Evolutionary conservation across 805 yeast species (phyloP), one percentile per base, ranked within the genome.

Genomic region (Dipodascopsis tothii): DNA sequence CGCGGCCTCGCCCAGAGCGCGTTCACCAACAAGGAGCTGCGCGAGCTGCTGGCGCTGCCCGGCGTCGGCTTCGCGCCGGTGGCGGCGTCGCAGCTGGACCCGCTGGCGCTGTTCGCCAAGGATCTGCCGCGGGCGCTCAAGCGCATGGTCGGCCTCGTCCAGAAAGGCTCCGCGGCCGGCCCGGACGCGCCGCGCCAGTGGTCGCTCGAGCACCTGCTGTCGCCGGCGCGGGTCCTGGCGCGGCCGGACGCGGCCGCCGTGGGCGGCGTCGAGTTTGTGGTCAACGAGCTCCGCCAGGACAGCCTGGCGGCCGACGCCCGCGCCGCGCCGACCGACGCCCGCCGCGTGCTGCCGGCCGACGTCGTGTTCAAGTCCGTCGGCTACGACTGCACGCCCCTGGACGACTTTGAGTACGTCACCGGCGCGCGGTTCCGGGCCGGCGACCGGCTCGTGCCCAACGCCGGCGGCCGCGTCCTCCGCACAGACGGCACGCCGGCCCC

Each of bases 11-110:
- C 80, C 36, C 88, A 87, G 39, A 78, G 92, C 35, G 92, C 95
- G 21, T 92, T 88, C 61, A 82, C 96, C 2, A 90, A 84, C 54
- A 90, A 87, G 60, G 98, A 92, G 62, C 71, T 90, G 20, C 72
- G 96, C 58, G 97, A 92, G 59, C 65, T 90, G 30, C 67, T 88
- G 58, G 82, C 79, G 41, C 62, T 86, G 43, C 65, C 66, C 33
- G 78, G 78, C 0, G 68, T 69, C 16, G 63, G 60, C 9, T 74
- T 81, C 44, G 59, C 62, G 7, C 78, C 78, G 2, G 58, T 68
- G 37, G 71, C 73, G 5, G 68, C 68, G 0, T 64, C 66, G n/a
- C 54, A 62, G 18, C 37, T 60, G 22, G 46, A 48, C 20, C 56
- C 45, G 33, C 27, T 70, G 37, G 57, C 53, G 7, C 53, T 58